phyloP scores from a whole-genome alignment of 1,284 basidiomycete species.

The Schizopora paradoxa region DNA sequence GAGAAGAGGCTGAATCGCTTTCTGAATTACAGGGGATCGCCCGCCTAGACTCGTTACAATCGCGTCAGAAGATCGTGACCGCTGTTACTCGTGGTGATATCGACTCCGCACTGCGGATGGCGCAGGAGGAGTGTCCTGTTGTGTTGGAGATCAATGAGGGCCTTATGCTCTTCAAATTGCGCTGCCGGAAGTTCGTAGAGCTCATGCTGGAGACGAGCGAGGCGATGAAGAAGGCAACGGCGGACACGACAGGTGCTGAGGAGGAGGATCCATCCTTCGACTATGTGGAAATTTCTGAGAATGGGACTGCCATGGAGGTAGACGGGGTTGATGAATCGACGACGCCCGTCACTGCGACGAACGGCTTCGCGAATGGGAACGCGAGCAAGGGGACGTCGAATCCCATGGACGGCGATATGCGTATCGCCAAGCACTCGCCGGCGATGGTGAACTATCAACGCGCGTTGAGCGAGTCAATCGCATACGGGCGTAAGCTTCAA shows the following conservation, averaged over 20 bases:
- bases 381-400: constrained; percentile 15
- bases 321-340: constrained; percentile 44
- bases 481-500: constrained; percentile 64
- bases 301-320: constrained; percentile 37
- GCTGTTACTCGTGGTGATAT: constrained; percentile 66
- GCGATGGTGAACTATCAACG: constrained; percentile 41
- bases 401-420: no score
- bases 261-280: constrained; percentile 24
- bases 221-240: constrained; percentile 47
- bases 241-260: constrained; percentile 27
- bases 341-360: constrained; percentile 10
- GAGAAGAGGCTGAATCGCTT: no score
- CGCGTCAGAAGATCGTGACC: constrained; percentile 64
- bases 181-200: constrained; percentile 80
- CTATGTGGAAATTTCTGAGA: constrained; percentile 22
- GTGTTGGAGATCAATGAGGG: constrained; percentile 64
- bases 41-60: constrained; percentile 28
- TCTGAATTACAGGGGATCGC: constrained; percentile 1
- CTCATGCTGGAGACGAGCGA: constrained; percentile 65
- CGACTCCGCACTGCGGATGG: constrained; percentile 58
- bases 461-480: constrained; percentile 58
- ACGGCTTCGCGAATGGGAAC: constrained; percentile 22
- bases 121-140: constrained; percentile 47
- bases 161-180: constrained; percentile 67
- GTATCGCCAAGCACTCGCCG: constrained; percentile 18